phyloP scores from a whole-genome alignment of 768 basidiomycete species.

The Boletus coccyginus region DNA sequence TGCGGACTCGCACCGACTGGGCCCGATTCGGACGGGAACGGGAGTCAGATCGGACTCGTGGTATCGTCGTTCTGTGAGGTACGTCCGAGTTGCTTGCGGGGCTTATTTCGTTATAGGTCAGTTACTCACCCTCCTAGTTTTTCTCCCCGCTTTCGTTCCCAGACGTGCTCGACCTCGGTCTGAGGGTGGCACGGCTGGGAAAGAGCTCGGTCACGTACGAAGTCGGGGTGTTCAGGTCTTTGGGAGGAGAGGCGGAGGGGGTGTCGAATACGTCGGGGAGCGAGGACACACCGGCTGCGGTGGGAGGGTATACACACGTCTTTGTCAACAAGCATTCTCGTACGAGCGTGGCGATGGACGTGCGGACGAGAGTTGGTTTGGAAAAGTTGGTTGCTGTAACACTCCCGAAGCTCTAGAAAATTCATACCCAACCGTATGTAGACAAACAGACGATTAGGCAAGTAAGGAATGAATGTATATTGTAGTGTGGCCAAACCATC shows the following conservation, averaged over 20 bases:
- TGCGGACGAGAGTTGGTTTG: constrained; percentile 45
- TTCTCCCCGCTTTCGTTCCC: constrained; percentile 75
- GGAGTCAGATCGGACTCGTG: constrained; percentile 65
- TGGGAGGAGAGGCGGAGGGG: not conserved
- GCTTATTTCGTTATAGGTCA: too few relatives aligned
- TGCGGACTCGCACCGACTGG: constrained; percentile 54
- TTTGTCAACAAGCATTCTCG: constrained; percentile 65
- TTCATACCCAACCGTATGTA: not conserved
- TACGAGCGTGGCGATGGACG: constrained; percentile 50
- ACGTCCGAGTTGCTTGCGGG: not conserved
- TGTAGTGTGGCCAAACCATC: too few relatives aligned
- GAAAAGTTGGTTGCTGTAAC: constrained; percentile 5
- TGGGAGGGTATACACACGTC: constrained; percentile 76
- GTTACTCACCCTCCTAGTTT: constrained; percentile 42
- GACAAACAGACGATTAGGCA: too few relatives aligned
- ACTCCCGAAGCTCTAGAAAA: constrained; percentile 17
- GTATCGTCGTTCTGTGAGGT: constrained; percentile 75
- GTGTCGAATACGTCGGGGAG: not conserved
- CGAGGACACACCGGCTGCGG: constrained; percentile 34
- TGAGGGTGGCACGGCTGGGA: constrained; percentile 66
- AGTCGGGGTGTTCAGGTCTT: constrained; percentile 65
- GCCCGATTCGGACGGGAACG: constrained; percentile 23
- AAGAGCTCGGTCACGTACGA: constrained; percentile 78
- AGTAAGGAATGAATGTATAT: too few relatives aligned
- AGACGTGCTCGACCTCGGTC: constrained; percentile 62